Evolutionary conservation across 495 filamentous ascomycete species (phyloP), one percentile per base, ranked within the genome.

Genomic region (Xylaria intraflava): DNA sequence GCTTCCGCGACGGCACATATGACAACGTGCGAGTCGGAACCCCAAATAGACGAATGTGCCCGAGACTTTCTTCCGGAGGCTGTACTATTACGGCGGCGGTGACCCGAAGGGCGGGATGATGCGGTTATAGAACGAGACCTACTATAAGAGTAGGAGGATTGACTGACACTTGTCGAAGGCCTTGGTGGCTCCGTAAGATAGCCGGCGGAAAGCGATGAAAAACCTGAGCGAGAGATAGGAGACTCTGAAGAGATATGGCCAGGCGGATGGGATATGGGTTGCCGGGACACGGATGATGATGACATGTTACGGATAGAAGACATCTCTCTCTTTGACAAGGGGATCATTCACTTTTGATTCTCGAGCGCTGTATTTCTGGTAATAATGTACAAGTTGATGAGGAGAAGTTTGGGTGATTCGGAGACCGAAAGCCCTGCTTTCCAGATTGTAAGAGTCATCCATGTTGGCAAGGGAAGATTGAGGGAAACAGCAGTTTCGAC

Each of bases 1-100:
- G 86, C 89, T 69, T 99, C 93, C 55, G 86, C 88, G 50, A 96
- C 72, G n/a, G 93, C 90, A 62, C 92, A 97, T 39, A 96, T 72
- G 58, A 96, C 83, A 46, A 86, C 80, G 60, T 94, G 87, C 39
- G 72, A 70, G 16, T 82, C 75, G 26, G 73, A 65, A 17, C 74
- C 72, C 49, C 78, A 83, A 38, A 84, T 66, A 24, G 77, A 78
- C 22, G 86, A 85, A 22, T 84, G 71, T 51, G 85, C 86, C 56
- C 86, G 85, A 49, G 88, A 86, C n/a, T 82, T 82, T 20, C 64
- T 61, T n/a, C 66, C 62, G 17, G 62, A 64, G 8, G 58, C 31
- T 36, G 60, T 58, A 36, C 65, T 67, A n/a, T 42, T 17, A 46
- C 56, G 56, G 26, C 61, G 56, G 19, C 46, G 61, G 8, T 50